Evolutionary conservation across 352 stramenopile species (phyloP), one percentile per base, ranked within the genome.

Genomic region (Pythium pyrilobum): DNA sequence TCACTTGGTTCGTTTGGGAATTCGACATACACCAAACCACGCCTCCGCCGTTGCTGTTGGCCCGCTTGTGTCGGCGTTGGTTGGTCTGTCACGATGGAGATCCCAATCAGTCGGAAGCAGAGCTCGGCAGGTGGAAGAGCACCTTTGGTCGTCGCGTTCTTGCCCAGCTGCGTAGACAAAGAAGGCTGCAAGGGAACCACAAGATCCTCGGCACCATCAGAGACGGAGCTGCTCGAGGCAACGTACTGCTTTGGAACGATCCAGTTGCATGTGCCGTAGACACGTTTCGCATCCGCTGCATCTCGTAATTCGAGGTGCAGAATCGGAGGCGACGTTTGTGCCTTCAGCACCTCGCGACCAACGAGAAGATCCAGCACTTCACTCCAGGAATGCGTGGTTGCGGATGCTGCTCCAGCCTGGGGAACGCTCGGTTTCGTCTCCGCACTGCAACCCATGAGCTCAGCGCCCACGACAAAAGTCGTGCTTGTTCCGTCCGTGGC

Each of bases 191-290:
- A 13, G 0, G 55, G 55, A 27, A 62, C 46, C 10, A 62, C 55
- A 18, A 62, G 15, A 8, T 50, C 43, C 12, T 29, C 27, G 10
- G 36, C 2, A 15, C 39, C 16, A 18, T n/a, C 2, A 56, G 45
- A 23, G 15, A 50, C 7, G 29, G 41, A 34, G 44, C n/a, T 2
- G 0, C n/a, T 3, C 15, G 16, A 1, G 3, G 43, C 32, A 2
- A 74, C n/a, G 3, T 66, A 37, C 16, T 64, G 43, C 32, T 41
- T 45, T 20, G 69, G 66, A 16, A 73, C 39, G 7, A 72, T 24
- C 62, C 63, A 77, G 8, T 65, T 60, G 40, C 69, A 74, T 1
- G 37, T 50, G 3, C 66, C 69, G 11, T 67, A 53, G 12, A 68
- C 36, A 16, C 13, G 42, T 20, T 56, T 57, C 6, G 21, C 27